Evolutionary conservation across 805 yeast genomes (phyloP).

Genomic region (Danielia oregonensis): DNA sequence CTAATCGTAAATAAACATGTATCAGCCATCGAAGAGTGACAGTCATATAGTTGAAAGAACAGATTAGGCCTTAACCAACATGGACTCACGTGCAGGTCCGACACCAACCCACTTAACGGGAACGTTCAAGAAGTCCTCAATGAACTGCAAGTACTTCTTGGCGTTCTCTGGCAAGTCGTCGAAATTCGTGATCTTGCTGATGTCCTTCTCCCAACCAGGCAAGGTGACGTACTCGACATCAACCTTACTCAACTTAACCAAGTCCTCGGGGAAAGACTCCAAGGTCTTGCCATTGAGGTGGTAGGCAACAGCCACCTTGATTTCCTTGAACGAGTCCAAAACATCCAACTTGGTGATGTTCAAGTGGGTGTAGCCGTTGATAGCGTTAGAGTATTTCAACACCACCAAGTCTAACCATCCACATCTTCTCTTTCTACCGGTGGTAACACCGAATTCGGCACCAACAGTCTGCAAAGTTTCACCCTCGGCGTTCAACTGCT

Average conservation of each 20-base stretch:
- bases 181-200: constrained; percentile 64
- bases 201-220: constrained; percentile 92
- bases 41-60: no score
- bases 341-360: constrained; percentile 96
- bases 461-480: constrained; percentile 87
- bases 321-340: constrained; percentile 82
- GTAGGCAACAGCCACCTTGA: constrained; percentile 85
- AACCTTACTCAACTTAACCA: constrained; percentile 74
- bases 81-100: constrained; percentile 94
- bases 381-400: constrained; percentile 81
- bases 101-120: constrained; percentile 98
- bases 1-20: no score
- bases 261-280: constrained; percentile 89
- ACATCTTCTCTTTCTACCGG: constrained; percentile 98
- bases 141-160: constrained; percentile 74
- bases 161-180: constrained; percentile 87
- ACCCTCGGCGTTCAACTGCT: constrained; percentile 85
- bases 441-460: constrained; percentile 95
- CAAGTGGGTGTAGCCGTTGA: constrained; percentile 92
- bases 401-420: constrained; percentile 99
- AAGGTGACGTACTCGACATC: constrained; percentile 89
- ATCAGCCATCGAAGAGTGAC: no score
- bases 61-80: constrained; percentile 56
- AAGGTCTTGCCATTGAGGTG: constrained; percentile 71
- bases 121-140: constrained; percentile 79